Conservation (phyloP, 768 basidiomycete species). For the Boletus vinaceobasis region DNA sequence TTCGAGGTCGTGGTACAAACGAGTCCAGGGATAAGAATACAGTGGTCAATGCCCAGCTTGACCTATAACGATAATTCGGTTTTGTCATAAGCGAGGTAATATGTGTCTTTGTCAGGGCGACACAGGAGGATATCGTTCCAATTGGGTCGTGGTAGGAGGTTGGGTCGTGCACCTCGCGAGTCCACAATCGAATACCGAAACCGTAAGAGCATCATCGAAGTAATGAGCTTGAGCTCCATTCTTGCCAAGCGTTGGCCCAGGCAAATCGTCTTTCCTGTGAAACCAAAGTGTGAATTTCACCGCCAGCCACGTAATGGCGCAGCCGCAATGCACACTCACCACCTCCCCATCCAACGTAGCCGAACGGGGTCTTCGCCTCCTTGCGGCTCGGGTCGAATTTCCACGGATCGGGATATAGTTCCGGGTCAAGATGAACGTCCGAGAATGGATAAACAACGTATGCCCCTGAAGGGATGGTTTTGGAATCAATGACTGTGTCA, state of each 20-base stretch:
- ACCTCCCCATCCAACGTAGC: conserved; percentile 77
- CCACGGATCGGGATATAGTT: conserved; percentile 75
- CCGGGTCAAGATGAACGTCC: conserved; percentile 71
- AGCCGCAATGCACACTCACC: conserved; percentile 45
- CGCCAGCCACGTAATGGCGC: conserved; percentile 17
- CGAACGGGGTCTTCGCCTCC: conserved; percentile 50
- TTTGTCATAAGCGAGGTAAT: conserved; percentile 47
- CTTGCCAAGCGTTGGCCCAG: conserved; percentile 73
- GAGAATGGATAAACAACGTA: conserved; percentile 80
- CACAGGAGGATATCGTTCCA: conserved; percentile 78
- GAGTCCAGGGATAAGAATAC: conserved; percentile 16
- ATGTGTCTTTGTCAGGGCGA: conserved; percentile 54
- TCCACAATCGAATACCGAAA: conserved; percentile 62
- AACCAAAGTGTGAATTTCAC: conserved; percentile 6
- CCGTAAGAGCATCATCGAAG: conserved; percentile 63
- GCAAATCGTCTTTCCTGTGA: conserved; percentile 63
- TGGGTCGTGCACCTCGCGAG: conserved; percentile 41
- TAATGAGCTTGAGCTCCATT: conserved; percentile 68
- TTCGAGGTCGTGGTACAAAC: conserved; percentile 6
- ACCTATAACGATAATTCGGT: conserved; percentile 19
- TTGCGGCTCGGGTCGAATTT: conserved; percentile 61
- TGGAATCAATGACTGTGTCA: conserved; percentile 65
- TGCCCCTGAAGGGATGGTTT: conserved; percentile 66
- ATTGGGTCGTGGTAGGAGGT: conserved; percentile 56
- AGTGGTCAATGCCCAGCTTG: conserved; percentile 24